Conservation (phyloP, 495 filamentous ascomycete genomes). For the Podospora comata region DNA sequence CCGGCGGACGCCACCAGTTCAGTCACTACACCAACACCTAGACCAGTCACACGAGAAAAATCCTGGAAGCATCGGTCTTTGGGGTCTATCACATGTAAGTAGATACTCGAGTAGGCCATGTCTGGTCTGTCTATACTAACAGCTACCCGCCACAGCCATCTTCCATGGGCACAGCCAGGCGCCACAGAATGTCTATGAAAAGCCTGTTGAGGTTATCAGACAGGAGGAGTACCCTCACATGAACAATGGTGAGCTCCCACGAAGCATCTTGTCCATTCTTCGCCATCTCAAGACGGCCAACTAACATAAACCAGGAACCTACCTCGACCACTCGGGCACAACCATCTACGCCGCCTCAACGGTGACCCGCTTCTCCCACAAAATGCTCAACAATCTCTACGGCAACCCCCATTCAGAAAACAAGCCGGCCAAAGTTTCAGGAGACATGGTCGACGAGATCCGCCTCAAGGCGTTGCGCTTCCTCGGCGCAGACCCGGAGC, state of each 20-base stretch:
- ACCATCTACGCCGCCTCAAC: conserved; percentile 66
- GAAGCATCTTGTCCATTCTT: not conserved
- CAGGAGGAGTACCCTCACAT: conserved; percentile 49
- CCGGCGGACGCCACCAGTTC: not conserved
- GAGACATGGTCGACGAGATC: conserved; percentile 57
- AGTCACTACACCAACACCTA: too few relatives aligned
- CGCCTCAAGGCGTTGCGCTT: conserved; percentile 67
- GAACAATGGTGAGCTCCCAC: conserved; percentile 38
- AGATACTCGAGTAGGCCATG: not conserved
- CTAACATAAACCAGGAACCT: conserved; percentile 39
- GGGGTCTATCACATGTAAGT: conserved; percentile 20
- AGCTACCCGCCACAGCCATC: not conserved
- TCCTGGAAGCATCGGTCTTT: conserved; percentile 15
- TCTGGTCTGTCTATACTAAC: not conserved
- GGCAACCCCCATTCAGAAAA: conserved; percentile 77
- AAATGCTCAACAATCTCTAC: conserved; percentile 58
- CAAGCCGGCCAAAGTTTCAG: conserved; percentile 58
- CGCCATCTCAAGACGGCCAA: not conserved
- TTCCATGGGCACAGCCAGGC: not conserved
- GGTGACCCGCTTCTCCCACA: conserved; percentile 55
- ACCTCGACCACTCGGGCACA: conserved; percentile 75
- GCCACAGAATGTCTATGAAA: conserved; percentile 26
- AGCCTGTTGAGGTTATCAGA: conserved; percentile 41
- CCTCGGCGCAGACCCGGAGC: conserved; percentile 77
- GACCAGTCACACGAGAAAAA: conserved; percentile 3